Base-by-base conservation (phyloP, 192 early-diverging fungal species). In the Coemansia sp. region DNA sequence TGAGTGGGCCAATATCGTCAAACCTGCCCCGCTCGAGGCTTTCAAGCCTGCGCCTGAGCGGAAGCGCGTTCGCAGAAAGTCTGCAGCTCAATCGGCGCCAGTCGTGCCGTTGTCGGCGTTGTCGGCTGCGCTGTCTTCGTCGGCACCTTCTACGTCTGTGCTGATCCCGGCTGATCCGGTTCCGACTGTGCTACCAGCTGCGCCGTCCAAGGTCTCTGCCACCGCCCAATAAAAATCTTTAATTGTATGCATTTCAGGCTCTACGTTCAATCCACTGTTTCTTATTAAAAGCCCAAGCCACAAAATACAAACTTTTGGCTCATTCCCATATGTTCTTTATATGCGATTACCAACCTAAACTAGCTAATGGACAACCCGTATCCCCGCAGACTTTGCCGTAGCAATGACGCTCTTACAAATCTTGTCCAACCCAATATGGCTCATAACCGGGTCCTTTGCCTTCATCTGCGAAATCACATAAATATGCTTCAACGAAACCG, bases 381-480 rank as follows among this genome's bases (percentile, higher is more conserved):
- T 89, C 12, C 95, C 96, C 62, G 93, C 89, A 56, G 88, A 87
- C 62, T 74, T 85, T 41, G 93, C 90, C 26, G 88, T 85, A 57
- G 89, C 90, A 62, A 94, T 71, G 39, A 98, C 83, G 62, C 87
- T 83, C 6, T 84, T 80, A 65, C 87, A 87, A 54, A 97, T 87
- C 39, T 85, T 83, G 62, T 87, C 64, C 61, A 97, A 81, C 9
- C 76, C 76, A 29, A 89, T 70, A 68, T 90, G 88, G 62, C 84
- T 85, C 84, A 92, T 83, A 5, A 85, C 90, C 39, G 85, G 85
- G 71, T 98, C 95, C 35, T 84, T 72, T 41, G 88, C 72, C 83
- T 97, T 97, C 74, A 97, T 87, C 77, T 91, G 88, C 50, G 92
- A 94, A 74, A 97, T 95, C 63, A 94, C 93, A 64, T 94, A 98